Percentiles rank a stretch among this genome's conserved stretches.
Evolutionary conservation across 75 land plant species (phyloP).

Genomic region (Cunninghamia lanceolata): DNA sequence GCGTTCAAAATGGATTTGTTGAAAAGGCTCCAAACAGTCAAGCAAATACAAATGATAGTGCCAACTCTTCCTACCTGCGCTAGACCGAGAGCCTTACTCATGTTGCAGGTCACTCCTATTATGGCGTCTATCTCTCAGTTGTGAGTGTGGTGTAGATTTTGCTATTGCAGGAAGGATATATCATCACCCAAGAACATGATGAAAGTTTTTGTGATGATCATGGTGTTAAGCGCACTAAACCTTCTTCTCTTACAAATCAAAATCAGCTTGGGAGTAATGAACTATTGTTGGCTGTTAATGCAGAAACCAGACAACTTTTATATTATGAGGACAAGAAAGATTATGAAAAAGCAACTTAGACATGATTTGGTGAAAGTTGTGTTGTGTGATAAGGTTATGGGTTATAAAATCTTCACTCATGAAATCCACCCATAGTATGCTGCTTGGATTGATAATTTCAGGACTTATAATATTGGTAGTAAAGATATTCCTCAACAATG

Average conservation of each 20-base stretch:
- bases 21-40: no score
- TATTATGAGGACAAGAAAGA: conserved; percentile 64
- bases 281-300: conserved; percentile 73
- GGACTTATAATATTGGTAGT: conserved; percentile 86
- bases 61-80: no score
- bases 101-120: no score
- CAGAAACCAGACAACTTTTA: conserved; percentile 74
- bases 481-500: conserved; percentile 92
- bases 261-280: conserved; percentile 91
- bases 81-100: no score
- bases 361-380: no score
- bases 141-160: no score
- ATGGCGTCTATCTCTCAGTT: no score
- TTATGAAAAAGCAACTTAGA: conserved; percentile 17
- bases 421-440: conserved; percentile 86
- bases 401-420: conserved; percentile 88
- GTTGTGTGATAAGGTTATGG: no score
- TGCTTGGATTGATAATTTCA: conserved; percentile 80
- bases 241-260: conserved; percentile 62
- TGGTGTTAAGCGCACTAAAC: conserved; percentile 80
- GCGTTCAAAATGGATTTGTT: no score
- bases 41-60: no score
- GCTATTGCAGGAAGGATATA: no score
- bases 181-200: conserved; percentile 77
- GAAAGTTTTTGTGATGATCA: conserved; percentile 94